Conservation (phyloP, 139 green algal species). For the Chlorella sp. region DNA sequence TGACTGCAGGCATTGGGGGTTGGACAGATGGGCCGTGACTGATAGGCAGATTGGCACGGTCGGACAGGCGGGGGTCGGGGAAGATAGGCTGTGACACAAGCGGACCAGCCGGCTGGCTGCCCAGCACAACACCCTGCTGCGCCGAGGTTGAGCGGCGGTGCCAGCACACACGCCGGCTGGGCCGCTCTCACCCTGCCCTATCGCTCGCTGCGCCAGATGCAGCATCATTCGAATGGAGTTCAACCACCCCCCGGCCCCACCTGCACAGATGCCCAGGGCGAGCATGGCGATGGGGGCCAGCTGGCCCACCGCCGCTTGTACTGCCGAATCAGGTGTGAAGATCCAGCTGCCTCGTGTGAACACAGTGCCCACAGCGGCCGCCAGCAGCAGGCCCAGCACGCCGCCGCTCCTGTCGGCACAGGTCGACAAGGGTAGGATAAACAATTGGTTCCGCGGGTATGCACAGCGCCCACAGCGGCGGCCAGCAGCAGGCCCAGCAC, state of each 20-base stretch:
- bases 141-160: too few relatives aligned
- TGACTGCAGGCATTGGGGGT: slow-evolving; percentile 10
- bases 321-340: slow-evolving; percentile 53
- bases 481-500: slow-evolving; percentile 46
- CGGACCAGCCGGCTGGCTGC: too few relatives aligned
- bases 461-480: background rate
- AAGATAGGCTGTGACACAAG: too few relatives aligned
- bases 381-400: slow-evolving; percentile 43
- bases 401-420: background rate
- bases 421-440: too few relatives aligned
- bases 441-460: too few relatives aligned
- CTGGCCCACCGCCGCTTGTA: slow-evolving; percentile 31
- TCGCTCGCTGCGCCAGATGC: too few relatives aligned
- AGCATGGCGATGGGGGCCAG: slow-evolving; percentile 35
- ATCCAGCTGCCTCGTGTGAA: slow-evolving; percentile 38
- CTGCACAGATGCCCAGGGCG: slow-evolving; percentile 43
- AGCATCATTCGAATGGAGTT: background rate
- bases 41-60: too few relatives aligned
- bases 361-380: slow-evolving; percentile 9
- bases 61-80: too few relatives aligned
- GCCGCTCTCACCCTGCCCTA: too few relatives aligned
- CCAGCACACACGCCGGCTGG: too few relatives aligned
- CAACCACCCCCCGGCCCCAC: background rate
- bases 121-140: too few relatives aligned
- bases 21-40: background rate